Percentiles rank a stretch among this genome's conserved stretches.
Evolutionary conservation across 2,329 filamentous ascomycete genomes (phyloP).

Genomic region (Bipolaris cookei): DNA sequence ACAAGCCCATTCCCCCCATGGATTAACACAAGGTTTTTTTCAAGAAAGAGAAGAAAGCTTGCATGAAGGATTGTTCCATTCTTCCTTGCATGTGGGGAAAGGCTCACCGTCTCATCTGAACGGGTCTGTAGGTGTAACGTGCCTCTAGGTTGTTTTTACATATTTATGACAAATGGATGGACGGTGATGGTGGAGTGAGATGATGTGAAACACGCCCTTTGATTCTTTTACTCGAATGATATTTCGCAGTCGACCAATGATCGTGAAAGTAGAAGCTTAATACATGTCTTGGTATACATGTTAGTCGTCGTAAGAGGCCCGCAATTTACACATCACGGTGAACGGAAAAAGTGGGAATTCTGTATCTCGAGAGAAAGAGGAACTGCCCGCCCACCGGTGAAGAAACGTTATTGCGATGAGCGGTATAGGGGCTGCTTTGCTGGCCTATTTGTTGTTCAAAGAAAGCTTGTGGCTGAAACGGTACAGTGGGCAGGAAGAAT

Average conservation of each 20-base stretch:
- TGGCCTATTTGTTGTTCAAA: neutral
- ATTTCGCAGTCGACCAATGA: neutral
- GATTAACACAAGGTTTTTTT: too few species aligned
- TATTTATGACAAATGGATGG: neutral
- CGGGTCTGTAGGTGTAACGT: too few species aligned
- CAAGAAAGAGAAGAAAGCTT: neutral
- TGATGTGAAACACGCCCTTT: neutral
- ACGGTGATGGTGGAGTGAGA: neutral
- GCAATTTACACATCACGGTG: neutral
- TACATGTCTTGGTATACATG: neutral
- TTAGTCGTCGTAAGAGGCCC: neutral
- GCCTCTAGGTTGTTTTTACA: neutral
- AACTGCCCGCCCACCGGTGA: neutral
- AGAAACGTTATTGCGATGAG: neutral
- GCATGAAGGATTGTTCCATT: neutral
- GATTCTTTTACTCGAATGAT: neutral
- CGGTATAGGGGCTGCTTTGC: neutral
- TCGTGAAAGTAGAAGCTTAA: neutral
- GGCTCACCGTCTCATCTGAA: too few species aligned
- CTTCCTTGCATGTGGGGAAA: too few species aligned
- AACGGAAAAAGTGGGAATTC: neutral
- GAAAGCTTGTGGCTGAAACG: neutral
- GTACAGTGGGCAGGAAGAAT: neutral
- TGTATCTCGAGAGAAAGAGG: neutral
- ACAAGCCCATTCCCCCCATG: too few species aligned